Percentiles rank a stretch among this genome's conserved stretches.
Conservation (phyloP, 2,329 filamentous ascomycete genomes). For the Pseudomassariella vexata region DNA sequence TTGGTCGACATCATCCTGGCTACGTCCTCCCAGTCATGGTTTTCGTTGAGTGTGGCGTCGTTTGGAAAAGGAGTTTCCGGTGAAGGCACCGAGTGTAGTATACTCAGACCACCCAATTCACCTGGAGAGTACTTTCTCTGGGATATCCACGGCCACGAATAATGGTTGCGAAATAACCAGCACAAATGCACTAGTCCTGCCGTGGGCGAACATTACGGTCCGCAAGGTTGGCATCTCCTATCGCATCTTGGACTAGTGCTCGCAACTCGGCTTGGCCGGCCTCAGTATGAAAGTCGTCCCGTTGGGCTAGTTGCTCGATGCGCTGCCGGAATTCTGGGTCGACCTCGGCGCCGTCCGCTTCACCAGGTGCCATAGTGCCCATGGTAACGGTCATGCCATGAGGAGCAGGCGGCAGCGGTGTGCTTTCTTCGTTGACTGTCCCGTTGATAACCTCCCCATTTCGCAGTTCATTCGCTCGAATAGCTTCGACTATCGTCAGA, state of each 20-base stretch:
- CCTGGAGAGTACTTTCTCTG: slow-evolving; percentile 53
- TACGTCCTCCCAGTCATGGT: slow-evolving; percentile 44
- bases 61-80: slow-evolving; percentile 40
- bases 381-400: slow-evolving; percentile 73
- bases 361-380: slow-evolving; percentile 62
- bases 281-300: slow-evolving; percentile 77
- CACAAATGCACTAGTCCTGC: slow-evolving; percentile 39
- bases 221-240: slow-evolving; percentile 59
- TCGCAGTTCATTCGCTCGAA: slow-evolving; percentile 18
- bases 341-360: slow-evolving; percentile 55
- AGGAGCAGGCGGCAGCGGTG: slow-evolving; percentile 56
- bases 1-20: slow-evolving; percentile 39
- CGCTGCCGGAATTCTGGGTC: slow-evolving; percentile 79
- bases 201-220: slow-evolving; percentile 60
- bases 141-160: slow-evolving; percentile 47
- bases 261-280: slow-evolving; percentile 76
- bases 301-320: slow-evolving; percentile 82
- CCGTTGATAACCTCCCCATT: slow-evolving; percentile 21
- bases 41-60: slow-evolving; percentile 46
- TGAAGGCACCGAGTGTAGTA: slow-evolving; percentile 42
- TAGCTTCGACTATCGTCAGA: slow-evolving; percentile 37
- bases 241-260: slow-evolving; percentile 72
- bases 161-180: slow-evolving; percentile 11
- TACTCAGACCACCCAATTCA: slow-evolving; percentile 45
- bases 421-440: slow-evolving; percentile 13